Evolutionary conservation across 345 rosid species (phyloP).

Genomic region (Corymbia maculata): DNA sequence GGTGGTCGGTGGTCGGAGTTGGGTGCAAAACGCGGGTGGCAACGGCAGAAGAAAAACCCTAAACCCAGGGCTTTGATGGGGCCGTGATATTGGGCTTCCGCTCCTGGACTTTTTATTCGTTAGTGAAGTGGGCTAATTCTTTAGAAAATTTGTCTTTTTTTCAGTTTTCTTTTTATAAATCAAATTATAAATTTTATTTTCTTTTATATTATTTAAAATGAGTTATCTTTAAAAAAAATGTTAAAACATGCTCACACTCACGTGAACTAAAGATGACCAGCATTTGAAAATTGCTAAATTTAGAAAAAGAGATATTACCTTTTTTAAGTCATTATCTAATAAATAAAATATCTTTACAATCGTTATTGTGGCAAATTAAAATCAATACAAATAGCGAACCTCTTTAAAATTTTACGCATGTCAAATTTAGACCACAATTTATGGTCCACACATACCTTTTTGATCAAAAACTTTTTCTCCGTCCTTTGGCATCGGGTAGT

Average conservation of each 20-base stretch:
- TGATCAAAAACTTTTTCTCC: neutral
- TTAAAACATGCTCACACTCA: neutral
- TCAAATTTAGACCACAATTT: neutral
- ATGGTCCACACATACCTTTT: neutral
- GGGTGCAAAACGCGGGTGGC: neutral
- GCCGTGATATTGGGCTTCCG: neutral
- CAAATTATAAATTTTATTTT: neutral
- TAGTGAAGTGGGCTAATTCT: neutral
- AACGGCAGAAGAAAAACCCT: neutral
- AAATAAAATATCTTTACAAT: too few relatives aligned
- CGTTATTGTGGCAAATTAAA: neutral
- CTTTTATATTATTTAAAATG: neutral
- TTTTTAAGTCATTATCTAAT: fast-evolving
- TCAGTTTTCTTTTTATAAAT: neutral
- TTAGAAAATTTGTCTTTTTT: neutral
- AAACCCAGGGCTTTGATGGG: neutral
- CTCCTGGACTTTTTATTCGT: neutral
- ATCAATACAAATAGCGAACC: neutral
- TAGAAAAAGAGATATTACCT: neutral
- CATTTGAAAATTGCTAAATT: fast-evolving
- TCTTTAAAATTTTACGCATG: neutral
- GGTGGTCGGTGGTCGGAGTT: neutral
- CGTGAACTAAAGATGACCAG: neutral
- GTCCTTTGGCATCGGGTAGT: neutral
- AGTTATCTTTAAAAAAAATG: fast-evolving